phyloP scores from a whole-genome alignment of 768 basidiomycete species.

The Epithele typhae region DNA sequence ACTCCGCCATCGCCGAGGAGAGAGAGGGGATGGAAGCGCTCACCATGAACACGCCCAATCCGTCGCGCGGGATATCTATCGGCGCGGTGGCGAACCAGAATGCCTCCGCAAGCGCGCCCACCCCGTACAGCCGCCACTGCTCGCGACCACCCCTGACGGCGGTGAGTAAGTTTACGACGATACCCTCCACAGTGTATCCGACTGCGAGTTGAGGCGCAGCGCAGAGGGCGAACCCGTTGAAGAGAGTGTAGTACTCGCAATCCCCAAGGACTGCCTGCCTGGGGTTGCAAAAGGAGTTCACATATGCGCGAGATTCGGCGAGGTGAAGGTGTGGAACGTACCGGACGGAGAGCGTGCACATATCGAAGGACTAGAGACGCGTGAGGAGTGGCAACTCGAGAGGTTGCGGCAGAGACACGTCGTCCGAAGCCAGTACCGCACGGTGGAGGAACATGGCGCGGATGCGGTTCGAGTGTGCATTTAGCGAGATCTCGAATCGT shows the following conservation, averaged over 20 bases:
- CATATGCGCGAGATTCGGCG: background rate
- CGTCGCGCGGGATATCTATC: constrained; percentile 41
- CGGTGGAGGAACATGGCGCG: constrained; percentile 39
- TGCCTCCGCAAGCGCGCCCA: constrained; percentile 47
- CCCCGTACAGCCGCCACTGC: constrained; percentile 39
- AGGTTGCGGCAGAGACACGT: constrained; percentile 36
- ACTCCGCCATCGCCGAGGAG: background rate
- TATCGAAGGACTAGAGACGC: constrained; percentile 52
- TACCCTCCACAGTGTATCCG: constrained; percentile 55
- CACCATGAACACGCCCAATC: constrained; percentile 37
- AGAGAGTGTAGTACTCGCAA: constrained; percentile 63
- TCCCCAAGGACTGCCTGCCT: constrained; percentile 61
- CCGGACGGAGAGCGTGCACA: constrained; percentile 57
- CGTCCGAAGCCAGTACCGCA: constrained; percentile 29
- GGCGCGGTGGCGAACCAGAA: constrained; percentile 49
- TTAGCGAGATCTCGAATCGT: constrained; percentile 49
- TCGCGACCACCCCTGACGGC: constrained; percentile 36
- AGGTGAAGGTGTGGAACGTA: constrained; percentile 24
- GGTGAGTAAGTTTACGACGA: constrained; percentile 50
- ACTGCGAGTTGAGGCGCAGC: constrained; percentile 50
- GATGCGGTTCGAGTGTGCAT: constrained; percentile 48
- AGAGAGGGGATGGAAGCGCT: constrained; percentile 8
- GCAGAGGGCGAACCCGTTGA: constrained; percentile 56
- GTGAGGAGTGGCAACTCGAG: constrained; percentile 51
- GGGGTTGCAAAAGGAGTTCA: constrained; percentile 38